These are phyloP conservation scores for Daedaleopsis nitida DNA, from an alignment of 768 basidiomycete genomes.

Conservation along the genomic window DNA sequence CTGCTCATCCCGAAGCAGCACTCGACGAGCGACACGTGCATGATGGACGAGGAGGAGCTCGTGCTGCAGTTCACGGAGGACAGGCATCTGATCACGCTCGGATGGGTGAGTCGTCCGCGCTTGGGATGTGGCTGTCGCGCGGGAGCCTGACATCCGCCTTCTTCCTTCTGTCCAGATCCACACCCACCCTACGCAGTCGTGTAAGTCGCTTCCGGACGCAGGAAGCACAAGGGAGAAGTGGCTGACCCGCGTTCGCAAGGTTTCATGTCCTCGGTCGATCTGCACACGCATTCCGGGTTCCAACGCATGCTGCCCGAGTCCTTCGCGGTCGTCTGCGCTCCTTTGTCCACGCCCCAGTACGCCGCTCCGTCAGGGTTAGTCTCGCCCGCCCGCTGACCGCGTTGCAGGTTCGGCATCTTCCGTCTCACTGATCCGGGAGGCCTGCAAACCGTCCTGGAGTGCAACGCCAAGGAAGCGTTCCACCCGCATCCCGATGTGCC, in stretches of 20 bases:
- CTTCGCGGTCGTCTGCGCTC: constrained; percentile 91
- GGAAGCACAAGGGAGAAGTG: not conserved
- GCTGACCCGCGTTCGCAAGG: constrained; percentile 39
- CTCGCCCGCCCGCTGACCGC: not conserved
- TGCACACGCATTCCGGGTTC: constrained; percentile 90
- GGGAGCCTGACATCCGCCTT: not conserved
- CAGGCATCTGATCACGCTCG: constrained; percentile 79
- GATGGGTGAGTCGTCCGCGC: constrained; percentile 66
- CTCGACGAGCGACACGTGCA: constrained; percentile 89
- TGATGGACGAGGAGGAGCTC: constrained; percentile 88
- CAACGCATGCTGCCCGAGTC: constrained; percentile 90
- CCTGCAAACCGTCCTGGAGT: constrained; percentile 67
- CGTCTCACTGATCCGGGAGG: constrained; percentile 89
- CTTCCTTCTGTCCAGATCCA: constrained; percentile 64
- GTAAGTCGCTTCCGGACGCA: constrained; percentile 41
- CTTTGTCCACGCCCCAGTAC: constrained; percentile 73
- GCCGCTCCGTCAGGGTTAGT: constrained; percentile 24
- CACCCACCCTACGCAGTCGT: constrained; percentile 89
- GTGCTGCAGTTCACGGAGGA: constrained; percentile 85
- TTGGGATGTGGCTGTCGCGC: not conserved
- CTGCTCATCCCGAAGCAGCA: constrained; percentile 88
- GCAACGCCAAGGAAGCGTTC: constrained; percentile 73
- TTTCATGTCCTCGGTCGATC: constrained; percentile 94
- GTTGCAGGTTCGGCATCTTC: constrained; percentile 78
- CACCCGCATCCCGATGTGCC: constrained; percentile 84